phyloP scores from a whole-genome alignment of 2,329 filamentous ascomycete species.

The Pestalotiopsis sp. region DNA sequence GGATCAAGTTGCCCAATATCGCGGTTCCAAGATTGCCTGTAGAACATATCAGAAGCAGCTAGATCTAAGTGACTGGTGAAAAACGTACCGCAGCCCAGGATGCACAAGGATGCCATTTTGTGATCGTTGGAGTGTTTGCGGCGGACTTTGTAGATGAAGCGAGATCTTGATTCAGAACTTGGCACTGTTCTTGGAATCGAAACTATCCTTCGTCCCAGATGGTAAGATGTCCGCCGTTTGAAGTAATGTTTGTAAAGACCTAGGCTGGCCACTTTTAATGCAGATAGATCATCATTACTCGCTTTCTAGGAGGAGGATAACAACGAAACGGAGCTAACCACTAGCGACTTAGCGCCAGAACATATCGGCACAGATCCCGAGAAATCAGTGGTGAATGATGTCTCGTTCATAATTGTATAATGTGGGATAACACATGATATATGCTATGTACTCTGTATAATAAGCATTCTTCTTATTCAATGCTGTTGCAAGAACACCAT shows the following conservation, averaged over 20 bases:
- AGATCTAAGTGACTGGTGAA: neutral
- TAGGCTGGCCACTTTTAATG: neutral
- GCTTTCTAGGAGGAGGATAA: neutral
- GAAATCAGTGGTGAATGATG: neutral
- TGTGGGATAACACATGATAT: too few relatives aligned
- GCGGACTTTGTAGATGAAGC: too few relatives aligned
- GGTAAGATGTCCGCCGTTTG: too few relatives aligned
- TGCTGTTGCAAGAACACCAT: too few relatives aligned
- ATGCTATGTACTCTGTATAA: neutral
- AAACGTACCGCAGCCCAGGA: constrained; percentile 6
- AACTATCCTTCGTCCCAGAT: too few relatives aligned
- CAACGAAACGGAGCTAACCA: neutral
- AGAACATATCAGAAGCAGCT: neutral
- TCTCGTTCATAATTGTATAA: too few relatives aligned
- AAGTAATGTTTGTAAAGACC: too few relatives aligned
- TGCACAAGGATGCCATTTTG: constrained; percentile 3
- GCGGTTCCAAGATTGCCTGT: constrained; percentile 8
- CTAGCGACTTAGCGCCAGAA: neutral
- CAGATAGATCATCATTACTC: neutral
- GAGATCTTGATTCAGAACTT: too few relatives aligned
- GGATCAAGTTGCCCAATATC: neutral
- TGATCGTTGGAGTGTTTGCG: neutral
- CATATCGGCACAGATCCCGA: neutral
- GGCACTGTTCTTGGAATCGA: too few relatives aligned
- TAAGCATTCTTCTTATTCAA: too few relatives aligned